Evolutionary conservation across 495 filamentous ascomycete species (phyloP), one percentile per base, ranked within the genome.

Genomic region (Jackrogersella minutella): DNA sequence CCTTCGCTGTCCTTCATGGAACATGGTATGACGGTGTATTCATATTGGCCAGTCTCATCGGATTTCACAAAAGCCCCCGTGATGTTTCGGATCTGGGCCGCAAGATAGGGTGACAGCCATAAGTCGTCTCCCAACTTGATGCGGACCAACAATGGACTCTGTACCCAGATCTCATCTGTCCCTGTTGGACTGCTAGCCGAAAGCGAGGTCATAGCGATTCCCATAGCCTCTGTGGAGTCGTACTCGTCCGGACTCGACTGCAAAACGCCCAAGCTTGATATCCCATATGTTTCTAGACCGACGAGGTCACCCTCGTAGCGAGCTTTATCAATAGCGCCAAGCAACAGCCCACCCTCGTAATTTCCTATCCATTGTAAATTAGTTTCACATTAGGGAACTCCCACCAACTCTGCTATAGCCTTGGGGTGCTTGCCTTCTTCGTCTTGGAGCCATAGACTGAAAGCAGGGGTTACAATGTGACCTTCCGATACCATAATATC

Each of bases 121-220:
- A 49, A 2, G 5, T 49, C 44, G 13, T 49, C 44, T 49, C 44
- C 44, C n/a, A 49, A 31, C 26, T 49, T 49, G 26, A 49, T 16
- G 14, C 44, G 44, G 24, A 49, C 44, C 14, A 31, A 17, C 26
- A 49, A 31, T 8, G 44, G 44, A 7, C 44, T 26, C 26, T 49
- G 44, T 16, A 31, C 44, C 44, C 44, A 49, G 7, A 49, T 30
- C 2, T 49, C 44, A 31, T 49, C 44, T 14, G 44, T 49, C 3
- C 44, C 44, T 31, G 44, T 49, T 30, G 44, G 14, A 26, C 44
- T 49, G 31, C n/a, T 49, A 8, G 26, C 44, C 26, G 44, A 49
- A 17, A 49, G 44, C 3, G 44, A 49, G 44, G 44, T 49, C 44
- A 49, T 49, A 10, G 44, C 44, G 24, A 49, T 49, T 30, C 24